These are phyloP conservation scores for Spiraea crenata DNA, from an alignment of 331 rosid genomes.

Conservation along the genomic window DNA sequence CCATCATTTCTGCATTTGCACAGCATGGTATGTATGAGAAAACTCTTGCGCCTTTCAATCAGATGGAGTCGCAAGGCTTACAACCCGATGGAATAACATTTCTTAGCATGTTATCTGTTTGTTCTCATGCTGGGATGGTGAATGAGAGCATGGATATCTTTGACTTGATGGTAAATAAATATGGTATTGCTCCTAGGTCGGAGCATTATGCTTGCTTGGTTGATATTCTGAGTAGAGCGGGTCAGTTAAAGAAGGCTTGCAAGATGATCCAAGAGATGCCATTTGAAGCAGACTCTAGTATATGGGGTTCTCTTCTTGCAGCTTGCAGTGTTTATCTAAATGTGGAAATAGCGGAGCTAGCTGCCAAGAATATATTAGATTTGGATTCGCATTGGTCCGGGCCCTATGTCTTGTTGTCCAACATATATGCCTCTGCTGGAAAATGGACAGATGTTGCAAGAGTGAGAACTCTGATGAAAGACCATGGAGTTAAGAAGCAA, in stretches of 20 bases:
- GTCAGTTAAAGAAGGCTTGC: conserved; percentile 21
- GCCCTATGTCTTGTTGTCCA: conserved; percentile 49
- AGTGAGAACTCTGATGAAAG: conserved; percentile 51
- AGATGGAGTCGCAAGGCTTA: conserved; percentile 22
- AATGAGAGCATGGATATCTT: conserved; percentile 40
- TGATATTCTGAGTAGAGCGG: conserved; percentile 25
- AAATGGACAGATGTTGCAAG: conserved; percentile 50
- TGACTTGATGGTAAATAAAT: conserved; percentile 35
- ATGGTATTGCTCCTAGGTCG: conserved; percentile 40
- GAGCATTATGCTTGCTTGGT: conserved; percentile 56
- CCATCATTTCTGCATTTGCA: conserved; percentile 53
- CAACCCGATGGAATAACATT: conserved; percentile 50
- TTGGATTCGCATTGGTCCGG: conserved; percentile 46
- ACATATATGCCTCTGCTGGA: conserved; percentile 49
- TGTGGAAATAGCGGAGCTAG: conserved; percentile 43
- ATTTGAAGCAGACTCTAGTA: conserved; percentile 14
- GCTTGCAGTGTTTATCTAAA: conserved; percentile 13
- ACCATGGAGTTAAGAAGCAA: conserved; percentile 50
- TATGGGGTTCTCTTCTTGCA: conserved; percentile 20
- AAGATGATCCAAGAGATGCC: conserved; percentile 13
- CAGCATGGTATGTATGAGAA: conserved; percentile 53
- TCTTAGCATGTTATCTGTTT: conserved; percentile 45
- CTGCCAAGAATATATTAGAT: conserved; percentile 37
- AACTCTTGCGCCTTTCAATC: conserved; percentile 39
- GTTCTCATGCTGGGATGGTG: conserved; percentile 52